Evolutionary conservation across 2,329 filamentous ascomycete species (phyloP), one percentile per base, ranked within the genome.

Genomic region (Cercospora sp.): DNA sequence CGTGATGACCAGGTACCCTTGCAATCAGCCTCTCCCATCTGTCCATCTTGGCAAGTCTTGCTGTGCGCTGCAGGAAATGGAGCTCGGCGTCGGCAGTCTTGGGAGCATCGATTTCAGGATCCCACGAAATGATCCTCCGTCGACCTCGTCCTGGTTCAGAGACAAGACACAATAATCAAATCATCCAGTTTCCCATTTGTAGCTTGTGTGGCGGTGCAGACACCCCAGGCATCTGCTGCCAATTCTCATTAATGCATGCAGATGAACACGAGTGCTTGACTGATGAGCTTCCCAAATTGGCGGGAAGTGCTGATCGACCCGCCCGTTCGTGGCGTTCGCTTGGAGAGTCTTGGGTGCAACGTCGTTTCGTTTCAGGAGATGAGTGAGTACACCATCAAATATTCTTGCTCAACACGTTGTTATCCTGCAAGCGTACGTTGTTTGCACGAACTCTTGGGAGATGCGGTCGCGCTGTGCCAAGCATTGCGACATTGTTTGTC

Each of bases 221-320:
- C 18, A 23, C 0, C 13, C 10, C 20, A 53, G 20, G 10, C 48
- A 7, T 26, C 20, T 53, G 40, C 6, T 23, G 45, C 45, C 45
- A 51, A 51, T 51, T 13, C 45, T 51, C 45, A 51, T 51, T 51
- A 51, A 51, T 51, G 48, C 48, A 53, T 53, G 20, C 48, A 53
- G 48, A 51, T 51, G 53, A 58, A 30, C 26, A 58, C 30, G 53
- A 58, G 53, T 33, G 26, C 53, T 33, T 30, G 53, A 58, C 16
- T 33, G 26, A n/a, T 30, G 51, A 26, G 23, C 23, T 58, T 33
- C 28, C 26, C 53, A 12, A 58, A 31, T 58, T 31, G 55, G 28
- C 55, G 28, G 55, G 12, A 58, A 58, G 28, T 58, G 30, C 55
- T 58, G 55, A 58, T 58, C 55, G 55, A 58, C 55, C 55, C 55